Conservation (phyloP, 345 rosid genomes). For the Litchi chinensis region DNA sequence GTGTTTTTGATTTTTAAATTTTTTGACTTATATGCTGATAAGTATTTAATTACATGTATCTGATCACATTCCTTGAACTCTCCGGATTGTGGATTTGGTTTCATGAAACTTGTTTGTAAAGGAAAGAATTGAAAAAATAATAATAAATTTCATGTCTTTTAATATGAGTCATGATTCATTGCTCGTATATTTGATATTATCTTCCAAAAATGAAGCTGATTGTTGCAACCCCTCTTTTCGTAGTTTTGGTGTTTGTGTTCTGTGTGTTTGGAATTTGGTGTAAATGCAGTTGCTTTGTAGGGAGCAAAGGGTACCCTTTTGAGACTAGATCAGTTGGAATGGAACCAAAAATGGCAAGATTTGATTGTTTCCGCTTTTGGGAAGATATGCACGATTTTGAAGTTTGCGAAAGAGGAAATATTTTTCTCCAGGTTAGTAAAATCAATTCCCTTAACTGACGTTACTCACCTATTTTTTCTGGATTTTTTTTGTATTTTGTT, state of each 20-base stretch:
- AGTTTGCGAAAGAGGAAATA: conserved; percentile 4
- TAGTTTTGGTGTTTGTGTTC: not conserved
- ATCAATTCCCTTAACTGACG: conserved; percentile 6
- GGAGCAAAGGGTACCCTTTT: not conserved
- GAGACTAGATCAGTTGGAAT: not conserved
- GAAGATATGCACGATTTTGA: conserved; percentile 20
- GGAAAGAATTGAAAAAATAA: not conserved
- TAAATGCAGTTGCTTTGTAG: not conserved
- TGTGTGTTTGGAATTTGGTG: not conserved
- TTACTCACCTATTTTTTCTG: conserved; percentile 24
- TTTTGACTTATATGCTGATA: not conserved
- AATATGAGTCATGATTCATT: not conserved
- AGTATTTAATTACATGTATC: not conserved
- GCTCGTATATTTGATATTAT: conserved; percentile 2
- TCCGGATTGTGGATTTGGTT: not conserved
- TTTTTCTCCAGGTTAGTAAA: conserved; percentile 28
- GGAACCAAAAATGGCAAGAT: conserved; percentile 18
- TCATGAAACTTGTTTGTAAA: not conserved
- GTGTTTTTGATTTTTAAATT: not conserved
- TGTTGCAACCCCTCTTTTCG: not conserved
- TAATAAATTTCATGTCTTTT: not conserved
- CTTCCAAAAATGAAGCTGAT: conserved; percentile 1
- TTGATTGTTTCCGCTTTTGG: conserved; percentile 30
- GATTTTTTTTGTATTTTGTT: conserved; percentile 16
- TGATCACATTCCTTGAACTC: not conserved